These are phyloP conservation scores for Cystobasidium onofrii DNA, from an alignment of 768 basidiomycete genomes.

Conservation along the genomic window DNA sequence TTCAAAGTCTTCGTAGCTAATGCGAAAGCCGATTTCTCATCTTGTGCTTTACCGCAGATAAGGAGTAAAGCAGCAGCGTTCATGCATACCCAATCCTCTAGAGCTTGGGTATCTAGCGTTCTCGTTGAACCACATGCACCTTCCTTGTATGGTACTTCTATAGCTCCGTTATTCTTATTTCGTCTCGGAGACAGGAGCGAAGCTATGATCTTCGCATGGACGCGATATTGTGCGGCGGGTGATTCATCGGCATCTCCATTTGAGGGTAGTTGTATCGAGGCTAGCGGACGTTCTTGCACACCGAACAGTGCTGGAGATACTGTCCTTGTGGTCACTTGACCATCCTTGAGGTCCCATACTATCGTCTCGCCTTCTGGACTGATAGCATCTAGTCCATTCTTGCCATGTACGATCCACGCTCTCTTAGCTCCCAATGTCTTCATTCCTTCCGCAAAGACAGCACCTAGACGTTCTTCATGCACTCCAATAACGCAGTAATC, in stretches of 20 bases:
- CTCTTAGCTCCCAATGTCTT: slow-evolving; percentile 65
- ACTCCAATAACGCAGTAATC: slow-evolving; percentile 86
- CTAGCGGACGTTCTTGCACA: slow-evolving; percentile 60
- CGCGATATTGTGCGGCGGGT: slow-evolving; percentile 57
- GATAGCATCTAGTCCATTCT: slow-evolving; percentile 82
- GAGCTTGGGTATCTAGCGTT: slow-evolving; percentile 51
- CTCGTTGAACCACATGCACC: slow-evolving; percentile 49
- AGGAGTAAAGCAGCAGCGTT: slow-evolving; percentile 83
- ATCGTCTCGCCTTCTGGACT: slow-evolving; percentile 83
- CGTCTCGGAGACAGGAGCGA: slow-evolving; percentile 41
- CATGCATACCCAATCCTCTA: slow-evolving; percentile 78
- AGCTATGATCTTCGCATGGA: slow-evolving; percentile 47
- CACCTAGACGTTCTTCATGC: slow-evolving; percentile 68
- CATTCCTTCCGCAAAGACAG: slow-evolving; percentile 68
- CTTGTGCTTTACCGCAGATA: slow-evolving; percentile 65
- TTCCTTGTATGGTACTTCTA: slow-evolving; percentile 43
- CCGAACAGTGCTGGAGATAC: slow-evolving; percentile 68
- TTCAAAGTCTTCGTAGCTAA: slow-evolving; percentile 54
- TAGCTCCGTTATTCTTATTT: slow-evolving; percentile 35
- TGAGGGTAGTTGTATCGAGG: slow-evolving; percentile 56
- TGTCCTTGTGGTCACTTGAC: slow-evolving; percentile 54
- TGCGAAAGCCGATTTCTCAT: slow-evolving; percentile 63
- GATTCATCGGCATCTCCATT: slow-evolving; percentile 72
- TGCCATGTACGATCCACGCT: slow-evolving; percentile 84
- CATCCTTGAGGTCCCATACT: slow-evolving; percentile 58